Conservation (phyloP, 2,329 filamentous ascomycete genomes). For the Amauroascus verrucosus region DNA sequence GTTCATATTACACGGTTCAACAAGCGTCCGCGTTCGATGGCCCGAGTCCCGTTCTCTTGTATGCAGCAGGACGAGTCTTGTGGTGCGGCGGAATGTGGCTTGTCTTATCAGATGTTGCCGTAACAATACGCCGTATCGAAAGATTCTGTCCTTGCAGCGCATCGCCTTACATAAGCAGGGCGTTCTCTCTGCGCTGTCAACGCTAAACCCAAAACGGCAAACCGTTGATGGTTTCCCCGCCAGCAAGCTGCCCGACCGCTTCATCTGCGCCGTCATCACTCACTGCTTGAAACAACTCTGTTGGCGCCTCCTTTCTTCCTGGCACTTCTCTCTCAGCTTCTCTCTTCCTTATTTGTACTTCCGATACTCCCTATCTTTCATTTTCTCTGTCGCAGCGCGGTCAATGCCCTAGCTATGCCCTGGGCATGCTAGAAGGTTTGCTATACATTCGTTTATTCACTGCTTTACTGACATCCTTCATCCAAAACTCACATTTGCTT, state of each 20-base stretch:
- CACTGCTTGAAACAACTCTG: neutral
- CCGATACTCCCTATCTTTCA: neutral
- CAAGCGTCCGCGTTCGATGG: neutral
- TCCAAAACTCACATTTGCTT: neutral
- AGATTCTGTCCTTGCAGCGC: neutral
- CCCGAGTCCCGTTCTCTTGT: no score
- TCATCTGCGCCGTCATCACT: neutral
- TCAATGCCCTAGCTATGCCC: neutral
- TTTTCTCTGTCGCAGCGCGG: neutral
- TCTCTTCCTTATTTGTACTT: neutral
- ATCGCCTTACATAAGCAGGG: constrained; percentile 11
- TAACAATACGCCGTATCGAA: constrained; percentile 3
- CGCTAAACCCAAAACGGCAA: constrained; percentile 34
- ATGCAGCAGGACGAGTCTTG: no score
- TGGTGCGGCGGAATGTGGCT: neutral
- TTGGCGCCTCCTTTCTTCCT: neutral
- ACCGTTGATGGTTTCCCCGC: constrained; percentile 28
- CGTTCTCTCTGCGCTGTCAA: constrained; percentile 28
- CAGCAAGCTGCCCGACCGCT: constrained; percentile 15
- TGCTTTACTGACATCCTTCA: neutral
- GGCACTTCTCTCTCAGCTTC: neutral
- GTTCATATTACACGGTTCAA: neutral
- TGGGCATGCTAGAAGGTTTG: neutral
- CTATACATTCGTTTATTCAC: neutral
- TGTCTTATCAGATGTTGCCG: constrained; percentile 1